Conservation (phyloP, 2,329 filamentous ascomycete species). For the Nigrospora osmanthi region DNA sequence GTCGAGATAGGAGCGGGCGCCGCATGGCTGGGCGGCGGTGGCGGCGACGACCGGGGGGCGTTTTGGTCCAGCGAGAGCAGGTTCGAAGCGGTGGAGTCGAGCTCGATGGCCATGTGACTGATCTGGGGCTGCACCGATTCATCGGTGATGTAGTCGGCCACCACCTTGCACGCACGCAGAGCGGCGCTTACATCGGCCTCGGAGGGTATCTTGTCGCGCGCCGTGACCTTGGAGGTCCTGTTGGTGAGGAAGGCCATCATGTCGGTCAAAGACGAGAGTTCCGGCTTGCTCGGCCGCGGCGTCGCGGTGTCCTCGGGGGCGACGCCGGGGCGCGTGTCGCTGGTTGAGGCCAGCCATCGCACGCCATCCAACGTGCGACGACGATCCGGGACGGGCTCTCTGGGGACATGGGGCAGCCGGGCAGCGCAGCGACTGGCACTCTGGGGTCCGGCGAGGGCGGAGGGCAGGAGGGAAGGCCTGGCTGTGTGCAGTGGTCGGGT, state of each 20-base stretch:
- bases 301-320: too few species aligned
- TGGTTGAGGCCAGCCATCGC: too few species aligned
- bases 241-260: slow-evolving; percentile 18
- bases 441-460: slow-evolving; percentile 13
- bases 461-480: slow-evolving; percentile 18
- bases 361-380: too few species aligned
- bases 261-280: slow-evolving; percentile 15
- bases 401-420: too few species aligned
- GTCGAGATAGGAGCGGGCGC: slow-evolving; percentile 6
- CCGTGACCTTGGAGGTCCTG: slow-evolving; percentile 13
- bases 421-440: neutral
- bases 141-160: slow-evolving; percentile 21
- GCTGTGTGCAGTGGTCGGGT: slow-evolving; percentile 11
- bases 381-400: too few species aligned
- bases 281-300: neutral
- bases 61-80: slow-evolving; percentile 24
- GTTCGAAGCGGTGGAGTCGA: slow-evolving; percentile 26
- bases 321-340: too few species aligned
- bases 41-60: slow-evolving; percentile 1
- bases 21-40: slow-evolving; percentile 4
- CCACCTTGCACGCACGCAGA: slow-evolving; percentile 16
- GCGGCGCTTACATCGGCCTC: slow-evolving; percentile 19
- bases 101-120: slow-evolving; percentile 18
- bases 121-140: slow-evolving; percentile 19
- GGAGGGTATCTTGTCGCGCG: slow-evolving; percentile 12